Conservation (phyloP, 805 yeast genomes). For the Cyberlindnera mississippiensis region DNA sequence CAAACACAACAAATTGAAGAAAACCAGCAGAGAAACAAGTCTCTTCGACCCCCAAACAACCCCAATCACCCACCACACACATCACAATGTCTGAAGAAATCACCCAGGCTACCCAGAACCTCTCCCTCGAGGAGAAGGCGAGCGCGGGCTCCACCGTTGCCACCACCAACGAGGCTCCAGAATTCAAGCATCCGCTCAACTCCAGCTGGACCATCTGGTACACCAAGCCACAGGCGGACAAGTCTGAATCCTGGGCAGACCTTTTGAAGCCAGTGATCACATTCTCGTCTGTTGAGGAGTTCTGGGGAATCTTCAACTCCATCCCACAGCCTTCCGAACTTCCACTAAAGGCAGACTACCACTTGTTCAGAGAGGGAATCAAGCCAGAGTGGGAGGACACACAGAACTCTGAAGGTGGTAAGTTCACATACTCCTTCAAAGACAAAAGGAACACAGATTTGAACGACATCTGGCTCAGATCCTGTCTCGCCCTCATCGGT, state of each 20-base stretch:
- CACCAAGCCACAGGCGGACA: slow-evolving; percentile 84
- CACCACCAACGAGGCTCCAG: slow-evolving; percentile 26
- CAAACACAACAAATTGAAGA: slow-evolving; percentile 2
- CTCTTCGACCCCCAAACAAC: slow-evolving; percentile 12
- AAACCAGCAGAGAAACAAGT: slow-evolving; percentile 14
- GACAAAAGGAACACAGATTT: slow-evolving; percentile 55
- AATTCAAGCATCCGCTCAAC: slow-evolving; percentile 73
- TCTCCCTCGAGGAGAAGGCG: slow-evolving; percentile 20
- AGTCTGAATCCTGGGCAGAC: slow-evolving; percentile 82
- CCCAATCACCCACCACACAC: slow-evolving; percentile 1
- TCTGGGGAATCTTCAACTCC: slow-evolving; percentile 96
- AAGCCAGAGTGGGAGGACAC: slow-evolving; percentile 99
- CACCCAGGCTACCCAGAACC: slow-evolving; percentile 25
- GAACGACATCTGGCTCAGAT: slow-evolving; percentile 90
- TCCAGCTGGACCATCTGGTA: slow-evolving; percentile 96
- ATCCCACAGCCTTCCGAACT: slow-evolving; percentile 89
- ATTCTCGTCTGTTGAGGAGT: slow-evolving; percentile 93
- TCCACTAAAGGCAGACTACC: slow-evolving; percentile 91
- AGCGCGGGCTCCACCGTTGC: slow-evolving; percentile 15
- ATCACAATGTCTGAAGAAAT: slow-evolving; percentile 27
- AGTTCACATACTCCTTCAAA: slow-evolving; percentile 81
- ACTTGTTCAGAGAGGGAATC: slow-evolving; percentile 88
- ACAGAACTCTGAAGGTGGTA: slow-evolving; percentile 86
- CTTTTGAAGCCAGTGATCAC: slow-evolving; percentile 89
- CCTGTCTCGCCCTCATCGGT: slow-evolving; percentile 86